phyloP scores from a whole-genome alignment of 2,329 filamentous ascomycete species.

The Venturia asperata region DNA sequence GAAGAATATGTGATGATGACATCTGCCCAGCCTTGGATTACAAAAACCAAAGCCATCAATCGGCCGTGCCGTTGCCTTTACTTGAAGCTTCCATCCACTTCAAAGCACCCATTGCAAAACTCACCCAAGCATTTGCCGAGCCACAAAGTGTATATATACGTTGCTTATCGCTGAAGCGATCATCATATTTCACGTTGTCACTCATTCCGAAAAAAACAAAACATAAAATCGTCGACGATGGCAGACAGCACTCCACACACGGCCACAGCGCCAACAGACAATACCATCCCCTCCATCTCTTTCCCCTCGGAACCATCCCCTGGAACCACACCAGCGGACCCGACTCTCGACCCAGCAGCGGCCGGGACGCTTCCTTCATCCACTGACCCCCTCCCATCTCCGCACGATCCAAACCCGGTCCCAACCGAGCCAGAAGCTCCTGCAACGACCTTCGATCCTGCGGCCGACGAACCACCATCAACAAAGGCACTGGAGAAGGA shows the following conservation, averaged over 20 bases:
- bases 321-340: neutral
- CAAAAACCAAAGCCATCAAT: neutral
- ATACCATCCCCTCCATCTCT: neutral
- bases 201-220: neutral
- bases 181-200: neutral
- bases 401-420: neutral
- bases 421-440: neutral
- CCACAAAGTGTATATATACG: neutral
- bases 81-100: neutral
- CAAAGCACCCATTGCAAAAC: neutral
- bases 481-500: neutral
- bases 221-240: neutral
- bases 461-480: neutral
- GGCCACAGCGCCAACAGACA: neutral
- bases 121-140: neutral
- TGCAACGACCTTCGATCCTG: neutral
- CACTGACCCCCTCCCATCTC: neutral
- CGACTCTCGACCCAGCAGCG: neutral
- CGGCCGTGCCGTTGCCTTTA: neutral
- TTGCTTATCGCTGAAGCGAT: neutral
- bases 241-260: neutral
- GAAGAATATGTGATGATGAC: constrained; percentile 3
- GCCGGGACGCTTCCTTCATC: neutral
- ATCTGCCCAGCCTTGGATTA: neutral
- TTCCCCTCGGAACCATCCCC: neutral